Percentiles rank a stretch among this genome's conserved stretches.
phyloP scores from a whole-genome alignment of 257 asterid genomes.

The Ocimum tenuiflorum region DNA sequence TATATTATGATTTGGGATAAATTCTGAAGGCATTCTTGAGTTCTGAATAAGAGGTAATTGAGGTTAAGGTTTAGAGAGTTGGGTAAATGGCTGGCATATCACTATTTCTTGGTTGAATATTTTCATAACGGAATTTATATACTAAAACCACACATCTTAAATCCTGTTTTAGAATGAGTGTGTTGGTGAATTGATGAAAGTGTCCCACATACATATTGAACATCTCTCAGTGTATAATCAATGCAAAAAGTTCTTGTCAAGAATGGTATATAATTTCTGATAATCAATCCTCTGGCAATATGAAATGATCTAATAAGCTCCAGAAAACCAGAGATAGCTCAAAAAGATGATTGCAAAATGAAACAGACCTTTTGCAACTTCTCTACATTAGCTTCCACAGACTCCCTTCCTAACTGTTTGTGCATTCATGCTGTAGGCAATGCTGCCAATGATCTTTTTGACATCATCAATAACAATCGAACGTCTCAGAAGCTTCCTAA shows the following conservation, averaged over 20 bases:
- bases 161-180: not conserved
- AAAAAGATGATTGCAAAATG: not conserved
- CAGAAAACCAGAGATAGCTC: too few relatives aligned
- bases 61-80: not conserved
- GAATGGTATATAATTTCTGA: not conserved
- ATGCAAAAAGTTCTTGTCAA: not conserved
- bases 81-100: not conserved
- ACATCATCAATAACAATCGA: conserved; percentile 59
- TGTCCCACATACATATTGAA: not conserved
- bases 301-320: not conserved
- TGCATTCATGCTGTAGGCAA: conserved; percentile 38
- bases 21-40: not conserved
- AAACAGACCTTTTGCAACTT: not conserved
- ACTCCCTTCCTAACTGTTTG: not conserved
- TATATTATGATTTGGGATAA: not conserved
- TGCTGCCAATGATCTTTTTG: conserved; percentile 62
- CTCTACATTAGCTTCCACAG: not conserved
- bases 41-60: not conserved
- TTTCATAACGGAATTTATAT: not conserved
- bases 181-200: not conserved
- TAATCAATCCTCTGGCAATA: not conserved
- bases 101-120: not conserved
- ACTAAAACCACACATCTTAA: not conserved
- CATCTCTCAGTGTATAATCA: not conserved
- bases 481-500: conserved; percentile 52